phyloP scores from a whole-genome alignment of 2,329 filamentous ascomycete genomes.

The Fusarium sp. region DNA sequence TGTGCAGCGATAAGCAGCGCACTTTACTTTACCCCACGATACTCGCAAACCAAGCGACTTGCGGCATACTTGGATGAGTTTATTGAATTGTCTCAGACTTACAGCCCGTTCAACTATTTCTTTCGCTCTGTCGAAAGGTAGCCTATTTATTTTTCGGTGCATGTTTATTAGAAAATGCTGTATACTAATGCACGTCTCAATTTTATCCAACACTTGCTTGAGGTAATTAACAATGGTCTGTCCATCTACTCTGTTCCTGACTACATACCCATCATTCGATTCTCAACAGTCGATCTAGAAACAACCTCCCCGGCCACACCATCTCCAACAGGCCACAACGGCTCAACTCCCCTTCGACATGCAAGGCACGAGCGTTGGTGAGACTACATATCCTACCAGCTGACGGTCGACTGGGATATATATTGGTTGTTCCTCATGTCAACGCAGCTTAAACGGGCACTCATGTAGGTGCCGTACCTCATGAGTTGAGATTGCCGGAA shows the following conservation, averaged over 20 bases:
- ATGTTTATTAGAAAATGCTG: not conserved
- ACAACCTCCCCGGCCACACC: slow-evolving; percentile 2
- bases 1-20: slow-evolving; percentile 15
- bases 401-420: slow-evolving; percentile 31
- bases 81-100: not conserved
- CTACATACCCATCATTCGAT: not conserved
- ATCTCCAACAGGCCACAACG: slow-evolving; percentile 17
- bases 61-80: not conserved
- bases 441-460: slow-evolving; percentile 30
- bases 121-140: not conserved
- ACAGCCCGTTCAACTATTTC: slow-evolving; percentile 4
- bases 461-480: slow-evolving; percentile 17
- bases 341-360: slow-evolving; percentile 26
- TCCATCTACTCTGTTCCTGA: not conserved
- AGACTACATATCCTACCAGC: slow-evolving; percentile 28
- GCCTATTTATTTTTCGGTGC: not conserved
- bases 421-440: slow-evolving; percentile 24
- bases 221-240: not conserved
- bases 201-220: not conserved
- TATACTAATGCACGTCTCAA: not conserved
- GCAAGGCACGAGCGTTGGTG: slow-evolving; percentile 44
- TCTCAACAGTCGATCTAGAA: not conserved
- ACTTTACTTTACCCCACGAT: slow-evolving; percentile 10
- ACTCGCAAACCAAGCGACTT: slow-evolving; percentile 19
- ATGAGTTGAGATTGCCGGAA: slow-evolving; percentile 23